A percentile compares a stretch with the other conserved stretches of the same genome.
These are phyloP conservation scores for Diphasiastrum complanatum DNA, from an alignment of 83 land plant genomes.

Conservation along the genomic window DNA sequence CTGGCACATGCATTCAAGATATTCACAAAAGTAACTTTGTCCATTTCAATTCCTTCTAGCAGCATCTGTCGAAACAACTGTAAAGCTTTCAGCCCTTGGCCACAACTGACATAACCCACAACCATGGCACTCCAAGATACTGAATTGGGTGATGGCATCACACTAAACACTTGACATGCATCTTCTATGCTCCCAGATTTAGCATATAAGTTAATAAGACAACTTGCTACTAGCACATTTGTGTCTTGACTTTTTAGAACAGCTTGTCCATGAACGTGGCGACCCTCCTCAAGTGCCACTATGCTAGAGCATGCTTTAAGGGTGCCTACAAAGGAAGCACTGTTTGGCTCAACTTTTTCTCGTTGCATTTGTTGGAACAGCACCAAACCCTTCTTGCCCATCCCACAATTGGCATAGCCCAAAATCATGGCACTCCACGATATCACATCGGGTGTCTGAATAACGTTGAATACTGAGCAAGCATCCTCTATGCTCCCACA, in stretches of 20 bases:
- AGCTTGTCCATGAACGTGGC: background rate
- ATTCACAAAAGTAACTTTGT: too few relatives aligned
- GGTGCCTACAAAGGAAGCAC: background rate
- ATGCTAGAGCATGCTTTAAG: background rate
- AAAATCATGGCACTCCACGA: conserved; percentile 3
- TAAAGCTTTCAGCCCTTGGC: too few relatives aligned
- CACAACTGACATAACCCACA: too few relatives aligned
- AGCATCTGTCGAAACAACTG: too few relatives aligned
- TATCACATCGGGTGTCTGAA: background rate
- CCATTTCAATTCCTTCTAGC: too few relatives aligned
- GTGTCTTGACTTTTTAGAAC: background rate
- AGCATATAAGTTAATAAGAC: background rate
- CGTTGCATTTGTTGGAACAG: background rate
- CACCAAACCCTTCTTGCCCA: background rate
- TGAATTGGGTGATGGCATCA: too few relatives aligned
- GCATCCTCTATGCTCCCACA: too few relatives aligned
- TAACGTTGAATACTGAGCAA: background rate
- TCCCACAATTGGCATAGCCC: background rate
- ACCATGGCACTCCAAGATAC: too few relatives aligned
- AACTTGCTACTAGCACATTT: background rate
- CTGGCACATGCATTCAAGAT: too few relatives aligned
- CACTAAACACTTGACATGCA: too few relatives aligned
- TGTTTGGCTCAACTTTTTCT: conserved; percentile 1
- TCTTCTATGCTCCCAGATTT: too few relatives aligned
- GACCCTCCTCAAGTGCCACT: background rate